Evolutionary conservation across 495 filamentous ascomycete species (phyloP), one percentile per base, ranked within the genome.

Genomic region (Lasiosphaeris hirsuta): DNA sequence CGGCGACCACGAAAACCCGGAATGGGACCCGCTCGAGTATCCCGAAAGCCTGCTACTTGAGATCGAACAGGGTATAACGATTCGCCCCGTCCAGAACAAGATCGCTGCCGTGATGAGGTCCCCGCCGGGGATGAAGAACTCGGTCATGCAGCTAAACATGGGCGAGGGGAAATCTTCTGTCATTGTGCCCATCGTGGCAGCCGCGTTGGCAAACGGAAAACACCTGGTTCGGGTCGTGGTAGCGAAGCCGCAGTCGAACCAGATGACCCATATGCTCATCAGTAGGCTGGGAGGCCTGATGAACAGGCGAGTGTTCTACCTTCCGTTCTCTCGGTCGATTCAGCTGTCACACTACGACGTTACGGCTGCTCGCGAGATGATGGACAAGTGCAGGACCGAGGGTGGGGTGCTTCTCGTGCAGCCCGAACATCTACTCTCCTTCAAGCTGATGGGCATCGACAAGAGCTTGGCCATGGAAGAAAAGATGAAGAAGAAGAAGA

Each of bases 81-180:
- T 90, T 36, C 82, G 87, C 1, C 66, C 73, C 14, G 81, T 83
- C 0, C 88, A 91, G 61, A 68, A 74, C 4, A 58, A 77, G 3
- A 83, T 89, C 42, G 83, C 86, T 0, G 34, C 46, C 3, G 67
- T 76, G 48, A 90, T 90, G 85, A 79, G 75, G 9, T 43, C 49
- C 0, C 85, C 86, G 0, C 60, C 60, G 0, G 68, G 62, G 0
- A 68, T 58, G 0, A 34, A 55, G 0, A 90, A 85, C 62, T 65
- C 75, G 0, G 81, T 84, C 10, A 73, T 90, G 67, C 87, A 90
- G 62, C 72, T 91, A 51, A 89, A 89, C 60, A 90, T 90, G 86
- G 87, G 87, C 0, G 79, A 88, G 63, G 87, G 88, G 0, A 91
- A 91, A 62, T 85, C 85, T 0, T 85, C 84, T 0, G 81, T 89